Percentiles rank a stretch among this genome's conserved stretches.
Evolutionary conservation across 495 filamentous ascomycete genomes (phyloP).

Genomic region (Hypoxylon fragiforme): DNA sequence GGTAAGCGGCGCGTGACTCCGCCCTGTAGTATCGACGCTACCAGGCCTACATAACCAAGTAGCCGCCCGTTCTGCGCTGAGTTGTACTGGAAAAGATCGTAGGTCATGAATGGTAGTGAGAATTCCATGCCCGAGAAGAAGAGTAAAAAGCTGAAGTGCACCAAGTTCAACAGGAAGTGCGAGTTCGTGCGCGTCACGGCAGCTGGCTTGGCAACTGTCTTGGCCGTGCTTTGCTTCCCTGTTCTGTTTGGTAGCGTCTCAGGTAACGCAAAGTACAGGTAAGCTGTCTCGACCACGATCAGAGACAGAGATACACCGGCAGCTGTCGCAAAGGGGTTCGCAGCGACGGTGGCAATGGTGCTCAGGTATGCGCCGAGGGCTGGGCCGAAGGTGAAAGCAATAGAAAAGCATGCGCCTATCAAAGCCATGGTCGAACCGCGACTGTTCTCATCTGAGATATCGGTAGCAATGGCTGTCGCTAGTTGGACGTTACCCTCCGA

Average conservation of each 20-base stretch:
- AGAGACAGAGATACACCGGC: constrained; percentile 81
- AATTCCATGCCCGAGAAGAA: constrained; percentile 99
- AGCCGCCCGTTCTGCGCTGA: constrained; percentile 81
- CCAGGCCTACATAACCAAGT: constrained; percentile 86
- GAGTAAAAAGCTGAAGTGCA: constrained; percentile 89
- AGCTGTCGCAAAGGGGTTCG: constrained; percentile 91
- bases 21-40: constrained; percentile 90
- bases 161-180: constrained; percentile 77
- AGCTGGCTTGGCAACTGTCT: constrained; percentile 21
- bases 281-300: constrained; percentile 82
- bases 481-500: constrained; percentile 98
- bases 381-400: constrained; percentile 95
- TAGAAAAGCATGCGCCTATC: constrained; percentile 93
- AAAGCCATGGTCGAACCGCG: constrained; percentile 92
- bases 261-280: constrained; percentile 84
- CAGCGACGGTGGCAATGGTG: constrained; percentile 70
- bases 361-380: constrained; percentile 85
- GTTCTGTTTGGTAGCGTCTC: constrained; percentile 75
- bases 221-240: constrained; percentile 30
- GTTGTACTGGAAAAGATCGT: constrained; percentile 83
- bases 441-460: constrained; percentile 81
- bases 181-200: constrained; percentile 68
- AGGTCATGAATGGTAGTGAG: constrained; percentile 93
- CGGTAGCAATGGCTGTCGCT: constrained; percentile 94
- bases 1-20: constrained; percentile 78